phyloP scores from a whole-genome alignment of 805 yeast genomes.

The Wickerhamomyces silvicola region DNA sequence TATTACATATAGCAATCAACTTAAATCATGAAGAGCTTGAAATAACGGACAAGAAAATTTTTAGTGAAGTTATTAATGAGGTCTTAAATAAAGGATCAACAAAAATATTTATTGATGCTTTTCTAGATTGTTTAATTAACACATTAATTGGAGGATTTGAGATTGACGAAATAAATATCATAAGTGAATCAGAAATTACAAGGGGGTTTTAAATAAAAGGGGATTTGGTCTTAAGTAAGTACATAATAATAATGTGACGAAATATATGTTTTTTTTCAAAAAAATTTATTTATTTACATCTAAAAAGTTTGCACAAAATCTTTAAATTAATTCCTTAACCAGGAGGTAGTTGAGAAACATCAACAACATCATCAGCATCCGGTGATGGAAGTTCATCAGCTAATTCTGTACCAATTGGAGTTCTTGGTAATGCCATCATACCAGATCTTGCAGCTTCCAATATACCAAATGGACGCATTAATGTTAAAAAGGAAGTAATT shows the following conservation, averaged over 20 bases:
- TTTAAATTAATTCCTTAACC: constrained; percentile 47
- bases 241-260: too few species aligned
- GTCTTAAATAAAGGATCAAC: constrained; percentile 36
- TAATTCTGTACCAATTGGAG: constrained; percentile 62
- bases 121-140: constrained; percentile 28
- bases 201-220: constrained; percentile 2
- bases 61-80: constrained; percentile 37
- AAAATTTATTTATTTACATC: background rate
- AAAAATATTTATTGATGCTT: constrained; percentile 28
- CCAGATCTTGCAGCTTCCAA: constrained; percentile 96
- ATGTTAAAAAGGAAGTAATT: constrained; percentile 76
- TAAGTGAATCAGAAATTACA: constrained; percentile 22
- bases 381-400: constrained; percentile 44
- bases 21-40: constrained; percentile 37
- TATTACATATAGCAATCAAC: constrained; percentile 31
- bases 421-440: constrained; percentile 97
- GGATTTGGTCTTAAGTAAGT: background rate
- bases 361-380: constrained; percentile 68
- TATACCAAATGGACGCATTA: constrained; percentile 93
- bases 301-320: background rate
- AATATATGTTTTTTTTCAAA: too few species aligned
- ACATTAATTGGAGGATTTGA: constrained; percentile 29
- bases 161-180: constrained; percentile 21
- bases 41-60: constrained; percentile 34
- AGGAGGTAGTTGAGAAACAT: constrained; percentile 88